These are phyloP conservation scores for Phytophthora brassicae DNA, from an alignment of 352 stramenopile species.

Conservation along the genomic window DNA sequence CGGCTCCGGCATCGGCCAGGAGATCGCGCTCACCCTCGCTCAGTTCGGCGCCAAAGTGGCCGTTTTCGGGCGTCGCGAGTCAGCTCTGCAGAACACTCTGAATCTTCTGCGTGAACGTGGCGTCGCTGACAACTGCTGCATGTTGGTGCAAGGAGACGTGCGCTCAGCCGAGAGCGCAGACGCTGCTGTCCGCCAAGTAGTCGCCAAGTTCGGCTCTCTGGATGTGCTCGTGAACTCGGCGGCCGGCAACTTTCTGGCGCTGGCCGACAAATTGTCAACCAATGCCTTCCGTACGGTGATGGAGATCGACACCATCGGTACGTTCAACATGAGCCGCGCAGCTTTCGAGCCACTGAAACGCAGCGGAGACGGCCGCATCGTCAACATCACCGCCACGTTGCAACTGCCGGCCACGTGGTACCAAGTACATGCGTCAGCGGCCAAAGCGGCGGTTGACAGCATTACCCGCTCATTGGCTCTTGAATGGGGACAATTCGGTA, in stretches of 20 bases:
- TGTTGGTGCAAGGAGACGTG: slow-evolving; percentile 80
- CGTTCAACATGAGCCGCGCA: slow-evolving; percentile 95
- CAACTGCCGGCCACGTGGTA: slow-evolving; percentile 92
- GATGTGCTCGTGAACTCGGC: slow-evolving; percentile 94
- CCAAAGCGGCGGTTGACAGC: slow-evolving; percentile 95
- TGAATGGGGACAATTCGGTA: slow-evolving; percentile 95
- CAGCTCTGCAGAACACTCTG: slow-evolving; percentile 89
- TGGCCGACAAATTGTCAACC: slow-evolving; percentile 85
- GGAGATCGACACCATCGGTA: slow-evolving; percentile 95
- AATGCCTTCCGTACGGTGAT: slow-evolving; percentile 97
- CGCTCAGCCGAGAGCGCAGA: slow-evolving; percentile 79
- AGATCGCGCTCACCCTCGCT: slow-evolving; percentile 91
- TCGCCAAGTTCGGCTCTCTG: slow-evolving; percentile 83
- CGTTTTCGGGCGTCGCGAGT: slow-evolving; percentile 92
- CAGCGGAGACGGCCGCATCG: slow-evolving; percentile 77
- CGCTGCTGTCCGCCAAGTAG: slow-evolving; percentile 71
- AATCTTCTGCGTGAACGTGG: slow-evolving; percentile 46
- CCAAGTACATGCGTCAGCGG: slow-evolving; percentile 94
- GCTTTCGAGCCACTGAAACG: slow-evolving; percentile 83
- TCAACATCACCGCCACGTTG: slow-evolving; percentile 96
- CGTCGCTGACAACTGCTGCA: slow-evolving; percentile 33
- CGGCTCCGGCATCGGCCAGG: slow-evolving; percentile 94
- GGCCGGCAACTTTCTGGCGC: slow-evolving; percentile 93
- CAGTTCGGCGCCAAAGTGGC: slow-evolving; percentile 91
- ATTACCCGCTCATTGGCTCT: slow-evolving; percentile 93